Conservation (phyloP, 257 asterid species). For the Jaltomata sinuosa region DNA sequence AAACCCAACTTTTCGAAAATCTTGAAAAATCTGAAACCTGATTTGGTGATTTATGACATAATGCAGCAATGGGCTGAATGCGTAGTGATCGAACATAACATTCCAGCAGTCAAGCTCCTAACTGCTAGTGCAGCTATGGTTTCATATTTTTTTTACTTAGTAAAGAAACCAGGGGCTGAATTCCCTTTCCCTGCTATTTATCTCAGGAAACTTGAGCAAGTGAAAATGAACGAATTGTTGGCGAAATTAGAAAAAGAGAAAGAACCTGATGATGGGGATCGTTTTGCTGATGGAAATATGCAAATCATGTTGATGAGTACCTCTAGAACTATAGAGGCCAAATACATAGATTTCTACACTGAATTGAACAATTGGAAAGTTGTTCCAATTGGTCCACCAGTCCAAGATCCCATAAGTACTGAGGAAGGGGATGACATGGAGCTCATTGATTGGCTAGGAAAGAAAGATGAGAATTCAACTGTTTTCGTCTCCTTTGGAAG, state of each 20-base stretch:
- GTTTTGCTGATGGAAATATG: not conserved
- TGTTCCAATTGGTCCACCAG: too few relatives aligned
- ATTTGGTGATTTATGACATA: constrained; percentile 32
- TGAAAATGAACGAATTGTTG: not conserved
- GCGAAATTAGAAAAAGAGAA: not conserved
- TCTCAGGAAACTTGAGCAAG: constrained; percentile 4
- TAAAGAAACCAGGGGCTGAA: not conserved
- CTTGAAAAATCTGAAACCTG: constrained; percentile 16
- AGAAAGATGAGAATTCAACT: constrained; percentile 19
- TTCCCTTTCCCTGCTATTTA: constrained; percentile 26
- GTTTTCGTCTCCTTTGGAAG: constrained; percentile 53
- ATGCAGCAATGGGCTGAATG: constrained; percentile 40
- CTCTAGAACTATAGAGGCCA: not conserved
- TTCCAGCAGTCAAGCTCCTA: constrained; percentile 32
- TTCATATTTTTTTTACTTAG: constrained; percentile 11
- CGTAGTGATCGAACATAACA: not conserved
- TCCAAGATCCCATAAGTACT: too few relatives aligned
- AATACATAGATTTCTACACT: not conserved
- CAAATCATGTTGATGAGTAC: not conserved
- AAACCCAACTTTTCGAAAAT: constrained; percentile 14
- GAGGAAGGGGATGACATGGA: not conserved
- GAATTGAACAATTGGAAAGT: not conserved
- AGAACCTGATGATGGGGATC: constrained; percentile 10
- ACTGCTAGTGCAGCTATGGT: constrained; percentile 26
- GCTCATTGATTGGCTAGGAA: constrained; percentile 38